Evolutionary conservation across 2,329 filamentous ascomycete genomes (phyloP).

Genomic region (Hymenotorrendiella dingleyae): DNA sequence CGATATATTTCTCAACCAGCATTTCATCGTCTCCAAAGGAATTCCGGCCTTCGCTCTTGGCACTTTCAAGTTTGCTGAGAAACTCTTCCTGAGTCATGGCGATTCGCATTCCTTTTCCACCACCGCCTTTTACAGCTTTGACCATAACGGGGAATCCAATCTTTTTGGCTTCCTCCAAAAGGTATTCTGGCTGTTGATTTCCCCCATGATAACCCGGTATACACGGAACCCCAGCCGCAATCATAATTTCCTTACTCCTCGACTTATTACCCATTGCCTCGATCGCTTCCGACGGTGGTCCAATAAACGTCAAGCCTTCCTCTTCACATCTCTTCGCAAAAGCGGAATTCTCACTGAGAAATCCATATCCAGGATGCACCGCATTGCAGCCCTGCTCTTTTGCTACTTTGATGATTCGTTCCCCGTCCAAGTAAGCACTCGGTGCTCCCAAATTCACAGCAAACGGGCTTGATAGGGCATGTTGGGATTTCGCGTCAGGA

Average conservation of each 20-base stretch:
- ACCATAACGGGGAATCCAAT: conserved; percentile 65
- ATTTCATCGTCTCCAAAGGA: conserved; percentile 82
- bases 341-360: conserved; percentile 84
- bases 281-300: conserved; percentile 76
- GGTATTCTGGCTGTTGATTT: conserved; percentile 63
- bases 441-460: conserved; percentile 78
- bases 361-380: conserved; percentile 94
- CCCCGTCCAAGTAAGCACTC: conserved; percentile 86
- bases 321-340: conserved; percentile 87
- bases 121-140: conserved; percentile 76
- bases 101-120: conserved; percentile 80
- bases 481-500: conserved; percentile 79
- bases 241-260: conserved; percentile 95
- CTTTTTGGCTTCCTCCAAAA: conserved; percentile 65
- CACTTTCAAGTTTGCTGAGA: conserved; percentile 61
- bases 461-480: conserved; percentile 78
- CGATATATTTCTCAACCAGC: conserved; percentile 78
- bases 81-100: conserved; percentile 66
- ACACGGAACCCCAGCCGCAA: conserved; percentile 85
- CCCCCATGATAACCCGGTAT: conserved; percentile 91
- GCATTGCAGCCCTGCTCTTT: conserved; percentile 82
- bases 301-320: conserved; percentile 90
- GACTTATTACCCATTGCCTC: conserved; percentile 92
- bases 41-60: conserved; percentile 67
- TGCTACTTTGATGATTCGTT: conserved; percentile 83